Evolutionary conservation across 805 yeast genomes (phyloP).

Genomic region (Huiozyma naganishii): DNA sequence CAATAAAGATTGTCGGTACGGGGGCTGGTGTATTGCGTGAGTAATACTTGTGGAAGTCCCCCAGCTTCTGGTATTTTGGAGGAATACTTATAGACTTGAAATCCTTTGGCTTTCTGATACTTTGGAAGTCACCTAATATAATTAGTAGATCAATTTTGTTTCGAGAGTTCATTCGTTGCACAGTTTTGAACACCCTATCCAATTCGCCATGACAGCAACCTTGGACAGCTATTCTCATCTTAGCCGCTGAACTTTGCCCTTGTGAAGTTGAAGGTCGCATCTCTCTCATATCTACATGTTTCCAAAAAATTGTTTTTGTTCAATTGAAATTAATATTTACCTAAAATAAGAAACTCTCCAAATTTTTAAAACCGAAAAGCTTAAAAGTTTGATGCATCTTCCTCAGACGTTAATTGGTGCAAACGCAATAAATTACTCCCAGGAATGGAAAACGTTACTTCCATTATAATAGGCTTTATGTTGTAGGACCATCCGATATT

Average conservation of each 20-base stretch:
- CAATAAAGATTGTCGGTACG: constrained; percentile 67
- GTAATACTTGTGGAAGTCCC: constrained; percentile 74
- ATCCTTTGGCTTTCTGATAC: constrained; percentile 55
- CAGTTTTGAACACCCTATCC: constrained; percentile 39
- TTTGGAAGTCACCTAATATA: constrained; percentile 89
- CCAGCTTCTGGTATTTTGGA: constrained; percentile 56
- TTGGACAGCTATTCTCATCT: constrained; percentile 51
- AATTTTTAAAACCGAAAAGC: too few species aligned
- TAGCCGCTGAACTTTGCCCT: constrained; percentile 6
- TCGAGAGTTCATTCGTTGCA: constrained; percentile 16
- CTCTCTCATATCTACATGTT: too few species aligned
- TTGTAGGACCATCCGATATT: too few species aligned
- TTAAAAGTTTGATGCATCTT: too few species aligned
- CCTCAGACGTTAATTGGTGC: too few species aligned
- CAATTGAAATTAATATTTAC: too few species aligned
- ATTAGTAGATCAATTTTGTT: constrained; percentile 46
- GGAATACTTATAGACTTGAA: constrained; percentile 69
- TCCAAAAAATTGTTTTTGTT: too few species aligned
- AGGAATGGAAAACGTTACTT: too few species aligned
- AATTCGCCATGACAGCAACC: constrained; percentile 90
- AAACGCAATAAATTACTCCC: too few species aligned
- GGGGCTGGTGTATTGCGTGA: constrained; percentile 55
- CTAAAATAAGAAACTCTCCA: too few species aligned
- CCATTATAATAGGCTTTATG: too few species aligned
- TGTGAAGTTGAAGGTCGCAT: too few species aligned